Conservation (phyloP, 441 rosid genomes). For the Dalechampia spathulata region DNA sequence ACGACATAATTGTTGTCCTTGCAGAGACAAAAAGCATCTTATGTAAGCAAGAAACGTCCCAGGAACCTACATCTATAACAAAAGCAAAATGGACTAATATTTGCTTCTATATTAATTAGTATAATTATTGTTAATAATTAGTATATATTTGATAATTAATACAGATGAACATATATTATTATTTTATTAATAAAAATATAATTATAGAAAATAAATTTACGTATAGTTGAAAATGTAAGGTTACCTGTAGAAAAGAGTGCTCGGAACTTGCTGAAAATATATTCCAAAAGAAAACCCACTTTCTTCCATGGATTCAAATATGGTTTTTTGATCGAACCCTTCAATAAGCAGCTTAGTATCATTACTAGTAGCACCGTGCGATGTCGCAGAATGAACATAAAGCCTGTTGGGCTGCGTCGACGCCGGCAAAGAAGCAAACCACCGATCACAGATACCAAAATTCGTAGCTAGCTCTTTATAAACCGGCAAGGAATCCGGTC, state of each 20-base stretch:
- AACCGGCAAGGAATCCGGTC: constrained; percentile 59
- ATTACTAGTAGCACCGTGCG: constrained; percentile 64
- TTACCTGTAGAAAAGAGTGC: constrained; percentile 64
- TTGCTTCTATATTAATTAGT: too few species aligned
- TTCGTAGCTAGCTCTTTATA: constrained; percentile 55
- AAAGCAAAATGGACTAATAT: too few species aligned
- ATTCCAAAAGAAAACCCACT: constrained; percentile 58
- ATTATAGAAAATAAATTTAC: too few species aligned
- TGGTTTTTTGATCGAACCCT: constrained; percentile 73
- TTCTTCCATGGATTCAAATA: constrained; percentile 66
- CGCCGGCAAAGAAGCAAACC: constrained; percentile 74
- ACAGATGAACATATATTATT: too few species aligned
- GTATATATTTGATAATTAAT: too few species aligned
- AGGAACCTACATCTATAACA: too few species aligned
- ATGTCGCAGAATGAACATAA: constrained; percentile 75
- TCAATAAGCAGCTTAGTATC: constrained; percentile 37
- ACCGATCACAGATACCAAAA: constrained; percentile 72
- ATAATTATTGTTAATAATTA: too few species aligned
- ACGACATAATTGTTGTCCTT: too few species aligned
- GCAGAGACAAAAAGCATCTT: too few species aligned
- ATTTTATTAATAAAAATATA: too few species aligned
- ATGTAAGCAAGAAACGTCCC: too few species aligned
- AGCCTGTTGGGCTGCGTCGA: constrained; percentile 77
- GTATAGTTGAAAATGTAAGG: too few species aligned
- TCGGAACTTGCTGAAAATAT: constrained; percentile 54